A percentile compares a stretch with the other conserved stretches of the same genome.
These are phyloP conservation scores for Polytrichum formosum DNA, from an alignment of 225 moss, liverwort and hornwort genomes.

Conservation along the genomic window DNA sequence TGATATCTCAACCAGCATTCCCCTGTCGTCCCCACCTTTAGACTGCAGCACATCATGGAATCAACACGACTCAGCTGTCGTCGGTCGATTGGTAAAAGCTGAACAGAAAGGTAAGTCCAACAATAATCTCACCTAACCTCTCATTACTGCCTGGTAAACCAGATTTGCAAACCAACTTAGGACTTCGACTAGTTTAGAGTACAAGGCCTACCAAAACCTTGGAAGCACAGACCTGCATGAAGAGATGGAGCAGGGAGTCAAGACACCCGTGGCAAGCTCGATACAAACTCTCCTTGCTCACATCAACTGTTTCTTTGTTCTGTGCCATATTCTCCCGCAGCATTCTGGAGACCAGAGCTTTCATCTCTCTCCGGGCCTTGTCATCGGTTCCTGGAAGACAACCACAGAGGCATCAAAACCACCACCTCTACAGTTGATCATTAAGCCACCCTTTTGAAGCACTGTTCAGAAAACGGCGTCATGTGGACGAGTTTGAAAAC, in stretches of 20 bases:
- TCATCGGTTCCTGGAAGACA: slow-evolving; percentile 57
- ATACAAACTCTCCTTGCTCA: slow-evolving; percentile 83
- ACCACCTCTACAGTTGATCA: not conserved
- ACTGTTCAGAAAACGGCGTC: too few species aligned
- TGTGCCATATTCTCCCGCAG: slow-evolving; percentile 79
- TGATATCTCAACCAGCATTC: slow-evolving; percentile 59
- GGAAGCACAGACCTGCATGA: slow-evolving; percentile 49
- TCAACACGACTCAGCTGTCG: too few species aligned
- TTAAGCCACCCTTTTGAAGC: not conserved
- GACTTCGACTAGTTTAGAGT: not conserved
- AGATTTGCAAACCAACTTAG: too few species aligned
- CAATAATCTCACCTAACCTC: too few species aligned
- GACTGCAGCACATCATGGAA: slow-evolving; percentile 24
- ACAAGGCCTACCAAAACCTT: not conserved
- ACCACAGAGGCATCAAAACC: too few species aligned
- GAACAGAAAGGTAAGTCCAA: too few species aligned
- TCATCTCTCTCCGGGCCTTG: slow-evolving; percentile 86
- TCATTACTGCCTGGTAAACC: too few species aligned
- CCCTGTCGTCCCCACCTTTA: slow-evolving; percentile 60
- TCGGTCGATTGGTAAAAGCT: too few species aligned
- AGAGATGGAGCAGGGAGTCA: slow-evolving; percentile 74
- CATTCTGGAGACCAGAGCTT: slow-evolving; percentile 76
- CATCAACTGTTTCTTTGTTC: slow-evolving; percentile 62
- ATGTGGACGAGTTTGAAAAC: too few species aligned
- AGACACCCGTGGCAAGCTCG: slow-evolving; percentile 76